Evolutionary conservation across 257 asterid species (phyloP).

Genomic region (Solanum piurae): DNA sequence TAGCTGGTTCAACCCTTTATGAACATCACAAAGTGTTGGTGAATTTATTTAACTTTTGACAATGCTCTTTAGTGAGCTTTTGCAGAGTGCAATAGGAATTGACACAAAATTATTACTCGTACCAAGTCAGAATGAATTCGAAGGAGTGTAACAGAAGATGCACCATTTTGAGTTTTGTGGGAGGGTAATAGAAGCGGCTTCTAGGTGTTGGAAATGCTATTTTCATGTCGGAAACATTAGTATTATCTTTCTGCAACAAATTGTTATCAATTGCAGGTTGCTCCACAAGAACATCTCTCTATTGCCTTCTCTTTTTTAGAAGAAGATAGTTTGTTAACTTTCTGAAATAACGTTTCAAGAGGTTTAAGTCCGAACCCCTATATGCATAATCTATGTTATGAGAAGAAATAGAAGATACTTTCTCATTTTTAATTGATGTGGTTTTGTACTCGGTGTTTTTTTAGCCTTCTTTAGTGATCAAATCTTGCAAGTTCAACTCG

Average conservation of each 20-base stretch:
- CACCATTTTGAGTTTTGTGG: neutral
- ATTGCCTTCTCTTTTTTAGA: neutral
- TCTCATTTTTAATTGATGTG: neutral
- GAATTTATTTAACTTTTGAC: neutral
- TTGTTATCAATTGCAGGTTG: neutral
- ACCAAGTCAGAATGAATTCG: neutral
- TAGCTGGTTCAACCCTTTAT: neutral
- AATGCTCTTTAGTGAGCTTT: neutral
- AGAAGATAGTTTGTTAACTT: neutral
- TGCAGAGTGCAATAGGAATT: neutral
- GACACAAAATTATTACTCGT: neutral
- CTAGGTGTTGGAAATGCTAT: neutral
- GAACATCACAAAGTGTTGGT: neutral
- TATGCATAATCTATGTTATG: neutral
- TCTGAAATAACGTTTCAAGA: neutral
- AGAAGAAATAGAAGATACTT: neutral
- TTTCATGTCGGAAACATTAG: neutral
- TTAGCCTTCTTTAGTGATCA: neutral
- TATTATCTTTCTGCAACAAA: neutral
- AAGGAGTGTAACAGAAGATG: neutral
- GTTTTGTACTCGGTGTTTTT: neutral
- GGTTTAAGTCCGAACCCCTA: neutral
- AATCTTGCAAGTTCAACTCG: neutral
- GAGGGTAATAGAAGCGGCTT: neutral
- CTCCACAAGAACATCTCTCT: neutral